These are phyloP conservation scores for Aspergillus spinulosporus DNA, from an alignment of 2,329 filamentous ascomycete species.

Conservation along the genomic window DNA sequence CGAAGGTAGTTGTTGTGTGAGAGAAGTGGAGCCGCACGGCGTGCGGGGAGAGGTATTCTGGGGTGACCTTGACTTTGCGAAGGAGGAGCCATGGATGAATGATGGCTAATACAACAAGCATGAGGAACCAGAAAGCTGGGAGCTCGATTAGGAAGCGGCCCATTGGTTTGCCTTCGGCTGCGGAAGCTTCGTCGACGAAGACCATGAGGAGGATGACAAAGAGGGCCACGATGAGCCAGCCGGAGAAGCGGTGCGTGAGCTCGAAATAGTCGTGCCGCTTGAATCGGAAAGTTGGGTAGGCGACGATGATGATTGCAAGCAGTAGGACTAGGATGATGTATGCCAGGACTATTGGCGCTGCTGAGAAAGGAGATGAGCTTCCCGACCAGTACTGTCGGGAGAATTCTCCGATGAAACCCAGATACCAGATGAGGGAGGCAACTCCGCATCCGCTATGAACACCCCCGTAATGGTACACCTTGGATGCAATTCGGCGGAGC, in stretches of 20 bases:
- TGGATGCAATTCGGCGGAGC: constrained; percentile 49
- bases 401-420: constrained; percentile 39
- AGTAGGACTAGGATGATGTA: constrained; percentile 61
- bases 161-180: constrained; percentile 35
- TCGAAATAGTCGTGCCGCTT: constrained; percentile 70
- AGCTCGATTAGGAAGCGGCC: constrained; percentile 46
- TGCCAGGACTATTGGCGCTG: constrained; percentile 54
- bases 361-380: constrained; percentile 24
- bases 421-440: constrained; percentile 51
- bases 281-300: constrained; percentile 64
- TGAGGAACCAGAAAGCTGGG: constrained; percentile 67
- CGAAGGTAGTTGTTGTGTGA: constrained; percentile 60
- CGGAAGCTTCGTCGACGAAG: constrained; percentile 48
- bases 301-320: constrained; percentile 60
- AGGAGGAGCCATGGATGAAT: constrained; percentile 73
- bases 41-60: constrained; percentile 69
- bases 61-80: constrained; percentile 64
- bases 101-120: constrained; percentile 64
- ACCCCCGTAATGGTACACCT: constrained; percentile 57
- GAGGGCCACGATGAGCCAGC: constrained; percentile 66
- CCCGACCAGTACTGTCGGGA: constrained; percentile 35
- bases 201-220: constrained; percentile 67
- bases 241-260: constrained; percentile 68
- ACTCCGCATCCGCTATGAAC: constrained; percentile 55
- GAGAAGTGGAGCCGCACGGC: constrained; percentile 70